A percentile compares a stretch with the other conserved stretches of the same genome.
phyloP scores from a whole-genome alignment of 2,329 filamentous ascomycete species.

The Tolypocladium paradoxum region DNA sequence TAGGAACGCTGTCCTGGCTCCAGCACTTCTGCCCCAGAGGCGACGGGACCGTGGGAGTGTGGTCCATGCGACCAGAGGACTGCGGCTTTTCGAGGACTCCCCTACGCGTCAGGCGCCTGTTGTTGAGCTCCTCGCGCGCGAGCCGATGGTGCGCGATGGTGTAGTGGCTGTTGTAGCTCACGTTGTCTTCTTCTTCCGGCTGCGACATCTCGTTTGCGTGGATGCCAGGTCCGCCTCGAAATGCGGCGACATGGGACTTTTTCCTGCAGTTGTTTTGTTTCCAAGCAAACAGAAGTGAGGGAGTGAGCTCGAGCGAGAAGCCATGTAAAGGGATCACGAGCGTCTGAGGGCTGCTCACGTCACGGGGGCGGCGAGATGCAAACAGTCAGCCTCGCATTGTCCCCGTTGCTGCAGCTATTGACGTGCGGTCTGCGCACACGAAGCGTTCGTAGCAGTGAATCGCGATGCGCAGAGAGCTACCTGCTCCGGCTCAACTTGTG shows the following conservation, averaged over 20 bases:
- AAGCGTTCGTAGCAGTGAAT: background rate
- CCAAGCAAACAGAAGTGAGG: too few relatives aligned
- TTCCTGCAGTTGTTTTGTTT: background rate
- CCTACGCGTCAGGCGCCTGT: background rate
- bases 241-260: background rate
- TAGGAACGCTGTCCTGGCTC: background rate
- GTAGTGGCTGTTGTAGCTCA: background rate
- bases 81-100: background rate
- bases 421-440: background rate
- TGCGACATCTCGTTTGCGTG: background rate
- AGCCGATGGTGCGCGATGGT: background rate
- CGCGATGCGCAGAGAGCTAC: background rate
- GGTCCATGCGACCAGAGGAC: too few relatives aligned
- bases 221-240: background rate
- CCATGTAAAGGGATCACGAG: background rate
- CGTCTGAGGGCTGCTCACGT: background rate
- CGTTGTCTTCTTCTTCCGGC: background rate
- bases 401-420: too few relatives aligned
- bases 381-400: background rate
- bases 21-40: background rate
- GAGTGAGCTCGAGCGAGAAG: background rate
- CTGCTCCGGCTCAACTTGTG: background rate
- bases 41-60: background rate
- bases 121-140: background rate
- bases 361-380: background rate